phyloP scores from a whole-genome alignment of 2,329 filamentous ascomycete genomes.

The Aspergillus luchuensis region DNA sequence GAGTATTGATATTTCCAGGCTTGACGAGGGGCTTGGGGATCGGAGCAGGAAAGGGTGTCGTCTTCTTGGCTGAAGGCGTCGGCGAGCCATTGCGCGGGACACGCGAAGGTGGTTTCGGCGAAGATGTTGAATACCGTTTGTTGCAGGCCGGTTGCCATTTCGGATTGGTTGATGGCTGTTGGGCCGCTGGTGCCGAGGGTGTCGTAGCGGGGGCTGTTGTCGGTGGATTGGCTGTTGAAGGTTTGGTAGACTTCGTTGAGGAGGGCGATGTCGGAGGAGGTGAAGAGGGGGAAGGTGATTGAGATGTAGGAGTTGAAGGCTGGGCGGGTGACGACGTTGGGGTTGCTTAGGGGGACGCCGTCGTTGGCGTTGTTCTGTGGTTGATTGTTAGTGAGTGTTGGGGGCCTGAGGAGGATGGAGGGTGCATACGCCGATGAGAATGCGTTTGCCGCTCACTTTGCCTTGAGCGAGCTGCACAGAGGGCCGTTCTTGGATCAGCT shows the following conservation, averaged over 20 bases:
- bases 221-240: constrained; percentile 28
- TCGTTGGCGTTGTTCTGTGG: constrained; percentile 54
- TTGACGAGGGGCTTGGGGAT: constrained; percentile 23
- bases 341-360: constrained; percentile 49
- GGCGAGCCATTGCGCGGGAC: constrained; percentile 59
- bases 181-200: constrained; percentile 42
- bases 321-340: constrained; percentile 46
- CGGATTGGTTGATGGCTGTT: constrained; percentile 55
- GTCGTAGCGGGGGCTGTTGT: constrained; percentile 35
- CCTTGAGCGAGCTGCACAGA: constrained; percentile 40
- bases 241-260: constrained; percentile 40
- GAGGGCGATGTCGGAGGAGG: constrained; percentile 28
- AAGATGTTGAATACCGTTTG: constrained; percentile 57
- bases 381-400: neutral
- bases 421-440: constrained; percentile 32
- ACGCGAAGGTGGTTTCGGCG: constrained; percentile 59
- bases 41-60: too few species aligned
- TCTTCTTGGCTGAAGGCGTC: constrained; percentile 45
- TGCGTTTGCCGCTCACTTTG: constrained; percentile 42
- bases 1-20: constrained; percentile 59
- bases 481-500: constrained; percentile 41
- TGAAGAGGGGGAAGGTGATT: constrained; percentile 42
- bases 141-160: constrained; percentile 54
- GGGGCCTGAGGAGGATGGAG: neutral
- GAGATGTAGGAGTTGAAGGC: constrained; percentile 46